A percentile compares a stretch with the other conserved stretches of the same genome.
Conservation (phyloP, 169 alveolate genomes). For the Babesia sp. region DNA sequence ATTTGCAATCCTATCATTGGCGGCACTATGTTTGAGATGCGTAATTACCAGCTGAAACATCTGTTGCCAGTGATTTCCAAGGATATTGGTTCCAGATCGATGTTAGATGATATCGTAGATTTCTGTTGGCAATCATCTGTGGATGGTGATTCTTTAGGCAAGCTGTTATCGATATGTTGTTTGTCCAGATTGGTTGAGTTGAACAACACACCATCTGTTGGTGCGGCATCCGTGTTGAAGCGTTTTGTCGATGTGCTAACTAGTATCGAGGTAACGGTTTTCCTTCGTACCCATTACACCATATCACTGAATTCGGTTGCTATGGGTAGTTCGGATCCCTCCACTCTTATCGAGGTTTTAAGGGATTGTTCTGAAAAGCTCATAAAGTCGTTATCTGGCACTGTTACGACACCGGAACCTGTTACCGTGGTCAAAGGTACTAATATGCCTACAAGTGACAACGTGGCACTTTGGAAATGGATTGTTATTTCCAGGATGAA, state of each 20-base stretch:
- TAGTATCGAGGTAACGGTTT: background rate
- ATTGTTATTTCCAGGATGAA: constrained; percentile 3
- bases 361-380: background rate
- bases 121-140: constrained; percentile 28
- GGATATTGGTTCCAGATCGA: background rate
- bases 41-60: constrained; percentile 28
- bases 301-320: background rate
- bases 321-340: background rate
- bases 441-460: background rate
- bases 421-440: background rate
- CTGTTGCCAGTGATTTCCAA: background rate
- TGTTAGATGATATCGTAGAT: constrained; percentile 4
- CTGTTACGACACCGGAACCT: background rate
- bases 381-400: constrained; percentile 2
- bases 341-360: constrained; percentile 4
- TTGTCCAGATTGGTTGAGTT: constrained; percentile 15
- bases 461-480: constrained; percentile 1
- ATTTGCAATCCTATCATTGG: constrained; percentile 16
- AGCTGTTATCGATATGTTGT: constrained; percentile 8
- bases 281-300: constrained; percentile 29
- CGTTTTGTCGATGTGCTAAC: constrained; percentile 20
- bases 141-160: constrained; percentile 29
- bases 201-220: constrained; percentile 9
- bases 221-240: constrained; percentile 22
- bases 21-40: constrained; percentile 16